These are phyloP conservation scores for Trifolium repens DNA, from an alignment of 306 rosid genomes.

Conservation along the genomic window DNA sequence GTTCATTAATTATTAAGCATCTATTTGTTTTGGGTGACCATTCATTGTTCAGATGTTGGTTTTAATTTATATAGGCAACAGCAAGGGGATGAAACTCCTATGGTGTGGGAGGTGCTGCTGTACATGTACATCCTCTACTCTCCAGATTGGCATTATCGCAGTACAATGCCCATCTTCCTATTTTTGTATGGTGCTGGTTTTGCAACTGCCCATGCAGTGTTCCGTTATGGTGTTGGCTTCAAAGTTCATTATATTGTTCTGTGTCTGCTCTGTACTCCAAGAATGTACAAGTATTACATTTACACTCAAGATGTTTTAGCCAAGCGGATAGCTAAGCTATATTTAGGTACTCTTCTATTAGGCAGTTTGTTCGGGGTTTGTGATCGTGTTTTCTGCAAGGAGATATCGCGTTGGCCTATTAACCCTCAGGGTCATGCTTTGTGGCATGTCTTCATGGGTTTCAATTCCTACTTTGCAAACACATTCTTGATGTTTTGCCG, in stretches of 20 bases:
- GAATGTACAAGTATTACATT: constrained; percentile 87
- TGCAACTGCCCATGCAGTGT: constrained; percentile 65
- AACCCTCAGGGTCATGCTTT: constrained; percentile 90
- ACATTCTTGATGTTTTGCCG: constrained; percentile 91
- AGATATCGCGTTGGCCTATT: constrained; percentile 66
- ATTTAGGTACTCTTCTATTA: constrained; percentile 59
- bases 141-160: constrained; percentile 92
- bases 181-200: constrained; percentile 74
- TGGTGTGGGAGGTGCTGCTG: constrained; percentile 95
- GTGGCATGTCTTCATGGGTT: constrained; percentile 90
- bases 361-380: constrained; percentile 73
- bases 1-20: constrained; percentile 21
- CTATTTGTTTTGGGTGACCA: constrained; percentile 45
- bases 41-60: constrained; percentile 45
- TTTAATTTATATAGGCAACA: constrained; percentile 70
- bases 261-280: constrained; percentile 77
- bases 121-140: constrained; percentile 87
- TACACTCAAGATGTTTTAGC: constrained; percentile 72
- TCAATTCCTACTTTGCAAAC: constrained; percentile 80
- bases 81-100: constrained; percentile 88
- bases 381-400: constrained; percentile 68
- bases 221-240: constrained; percentile 66
- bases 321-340: constrained; percentile 70
- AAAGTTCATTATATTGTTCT: constrained; percentile 72
- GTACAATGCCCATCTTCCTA: constrained; percentile 89